Evolutionary conservation across 805 yeast species (phyloP).

Genomic region (Diddensiella santjacobensis): DNA sequence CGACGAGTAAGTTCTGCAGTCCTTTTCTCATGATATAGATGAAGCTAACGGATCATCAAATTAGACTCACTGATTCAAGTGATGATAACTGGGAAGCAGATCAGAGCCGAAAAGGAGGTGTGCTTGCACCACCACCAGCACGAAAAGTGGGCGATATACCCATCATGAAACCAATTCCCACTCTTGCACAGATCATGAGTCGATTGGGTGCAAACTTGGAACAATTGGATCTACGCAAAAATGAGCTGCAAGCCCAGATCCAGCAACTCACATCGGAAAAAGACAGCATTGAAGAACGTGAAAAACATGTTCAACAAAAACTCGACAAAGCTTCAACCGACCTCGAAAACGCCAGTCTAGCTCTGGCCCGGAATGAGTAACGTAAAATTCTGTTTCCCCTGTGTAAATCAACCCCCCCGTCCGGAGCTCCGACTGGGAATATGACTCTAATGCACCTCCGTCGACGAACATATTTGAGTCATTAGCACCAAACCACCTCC

Average conservation of each 20-base stretch:
- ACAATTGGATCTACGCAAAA: not conserved
- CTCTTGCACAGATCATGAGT: slow-evolving; percentile 2
- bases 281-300: slow-evolving; percentile 6
- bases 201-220: not conserved
- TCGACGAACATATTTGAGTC: too few relatives aligned
- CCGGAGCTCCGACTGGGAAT: not conserved
- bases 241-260: not conserved
- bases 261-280: slow-evolving; percentile 3
- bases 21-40: too few relatives aligned
- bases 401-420: too few relatives aligned
- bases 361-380: not conserved
- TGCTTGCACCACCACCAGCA: not conserved
- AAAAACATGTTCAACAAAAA: not conserved
- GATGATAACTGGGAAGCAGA: slow-evolving; percentile 11
- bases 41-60: too few relatives aligned
- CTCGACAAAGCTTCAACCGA: slow-evolving; percentile 8
- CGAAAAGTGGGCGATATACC: not conserved
- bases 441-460: too few relatives aligned
- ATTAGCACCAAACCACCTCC: too few relatives aligned
- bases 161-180: not conserved
- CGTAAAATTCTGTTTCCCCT: too few relatives aligned
- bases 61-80: not conserved
- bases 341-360: not conserved
- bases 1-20: slow-evolving; percentile 2
- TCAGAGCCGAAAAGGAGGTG: slow-evolving; percentile 5